phyloP scores from a whole-genome alignment of 208 protist species.

The Acanthamoeba lenticulata region DNA sequence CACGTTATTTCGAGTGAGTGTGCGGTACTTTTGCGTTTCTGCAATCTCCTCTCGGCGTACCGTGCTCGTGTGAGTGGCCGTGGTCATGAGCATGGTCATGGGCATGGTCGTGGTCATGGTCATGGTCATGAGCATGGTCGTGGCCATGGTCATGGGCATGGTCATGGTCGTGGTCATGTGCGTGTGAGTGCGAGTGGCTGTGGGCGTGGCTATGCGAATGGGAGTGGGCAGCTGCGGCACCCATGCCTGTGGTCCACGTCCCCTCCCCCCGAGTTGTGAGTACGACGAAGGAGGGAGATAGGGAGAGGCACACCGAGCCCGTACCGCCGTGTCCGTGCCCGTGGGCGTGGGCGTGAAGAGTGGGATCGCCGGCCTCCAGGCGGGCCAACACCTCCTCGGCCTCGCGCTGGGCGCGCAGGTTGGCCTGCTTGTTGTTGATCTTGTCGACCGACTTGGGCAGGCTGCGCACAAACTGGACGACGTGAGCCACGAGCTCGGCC shows the following conservation, averaged over 20 bases:
- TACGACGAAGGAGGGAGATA: background rate
- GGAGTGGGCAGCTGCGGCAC: background rate
- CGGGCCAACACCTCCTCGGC: conserved; percentile 10
- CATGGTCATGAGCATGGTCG: background rate
- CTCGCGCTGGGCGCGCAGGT: conserved; percentile 16
- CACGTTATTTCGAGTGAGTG: too few relatives aligned
- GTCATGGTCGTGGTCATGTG: background rate
- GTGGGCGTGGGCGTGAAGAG: background rate
- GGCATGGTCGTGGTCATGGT: conserved; percentile 30
- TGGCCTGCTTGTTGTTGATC: conserved; percentile 56
- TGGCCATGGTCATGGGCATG: background rate
- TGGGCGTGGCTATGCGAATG: background rate
- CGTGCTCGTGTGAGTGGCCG: too few relatives aligned
- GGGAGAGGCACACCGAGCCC: background rate
- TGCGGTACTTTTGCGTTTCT: too few relatives aligned
- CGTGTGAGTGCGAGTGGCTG: conserved; percentile 11
- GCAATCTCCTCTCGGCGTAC: too few relatives aligned
- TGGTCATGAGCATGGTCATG: background rate
- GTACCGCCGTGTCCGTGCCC: background rate
- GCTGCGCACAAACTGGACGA: background rate
- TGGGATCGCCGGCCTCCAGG: background rate
- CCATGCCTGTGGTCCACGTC: background rate
- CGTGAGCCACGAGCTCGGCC: background rate
- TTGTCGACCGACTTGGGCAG: conserved; percentile 16
- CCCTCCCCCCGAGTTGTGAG: background rate